Evolutionary conservation across 371 early-diverging fungal genomes (phyloP).

Genomic region (Funneliformis caledonium): DNA sequence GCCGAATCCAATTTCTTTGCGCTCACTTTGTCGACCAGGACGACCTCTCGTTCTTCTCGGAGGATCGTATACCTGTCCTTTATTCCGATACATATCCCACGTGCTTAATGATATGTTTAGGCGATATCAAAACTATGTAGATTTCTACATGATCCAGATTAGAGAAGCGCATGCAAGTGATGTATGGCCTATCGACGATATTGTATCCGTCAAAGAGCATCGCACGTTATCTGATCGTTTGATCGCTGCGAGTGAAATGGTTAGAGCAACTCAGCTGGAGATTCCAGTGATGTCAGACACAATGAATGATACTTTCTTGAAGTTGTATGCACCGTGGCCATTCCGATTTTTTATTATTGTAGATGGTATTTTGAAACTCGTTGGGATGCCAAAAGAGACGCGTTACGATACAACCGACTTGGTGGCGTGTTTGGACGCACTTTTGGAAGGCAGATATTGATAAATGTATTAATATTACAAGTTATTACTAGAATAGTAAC

Average conservation of each 20-base stretch:
- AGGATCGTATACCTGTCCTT: slow-evolving; percentile 25
- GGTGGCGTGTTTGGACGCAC: neutral
- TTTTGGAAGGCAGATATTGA: slow-evolving; percentile 51
- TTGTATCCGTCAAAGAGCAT: slow-evolving; percentile 8
- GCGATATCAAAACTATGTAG: slow-evolving; percentile 4
- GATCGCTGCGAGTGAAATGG: slow-evolving; percentile 24
- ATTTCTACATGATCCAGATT: slow-evolving; percentile 31
- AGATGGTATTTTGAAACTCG: slow-evolving; percentile 11
- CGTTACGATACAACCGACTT: slow-evolving; percentile 21
- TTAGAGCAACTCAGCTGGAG: neutral
- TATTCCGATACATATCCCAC: slow-evolving; percentile 28
- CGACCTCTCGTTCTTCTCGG: slow-evolving; percentile 30
- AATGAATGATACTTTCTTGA: slow-evolving; percentile 29
- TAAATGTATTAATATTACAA: too few relatives aligned
- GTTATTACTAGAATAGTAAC: too few relatives aligned
- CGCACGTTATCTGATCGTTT: slow-evolving; percentile 16
- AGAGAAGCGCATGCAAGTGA: slow-evolving; percentile 33
- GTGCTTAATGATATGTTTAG: slow-evolving; percentile 31
- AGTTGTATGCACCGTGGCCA: slow-evolving; percentile 13
- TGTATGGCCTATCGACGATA: slow-evolving; percentile 34
- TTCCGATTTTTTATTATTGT: slow-evolving; percentile 4
- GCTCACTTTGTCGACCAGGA: slow-evolving; percentile 30
- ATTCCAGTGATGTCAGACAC: slow-evolving; percentile 18
- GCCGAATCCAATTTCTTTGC: neutral
- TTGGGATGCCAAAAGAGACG: neutral